Evolutionary conservation across 2,329 filamentous ascomycete genomes (phyloP), one percentile per base, ranked within the genome.

Genomic region (Cryphonectria carpinicola): DNA sequence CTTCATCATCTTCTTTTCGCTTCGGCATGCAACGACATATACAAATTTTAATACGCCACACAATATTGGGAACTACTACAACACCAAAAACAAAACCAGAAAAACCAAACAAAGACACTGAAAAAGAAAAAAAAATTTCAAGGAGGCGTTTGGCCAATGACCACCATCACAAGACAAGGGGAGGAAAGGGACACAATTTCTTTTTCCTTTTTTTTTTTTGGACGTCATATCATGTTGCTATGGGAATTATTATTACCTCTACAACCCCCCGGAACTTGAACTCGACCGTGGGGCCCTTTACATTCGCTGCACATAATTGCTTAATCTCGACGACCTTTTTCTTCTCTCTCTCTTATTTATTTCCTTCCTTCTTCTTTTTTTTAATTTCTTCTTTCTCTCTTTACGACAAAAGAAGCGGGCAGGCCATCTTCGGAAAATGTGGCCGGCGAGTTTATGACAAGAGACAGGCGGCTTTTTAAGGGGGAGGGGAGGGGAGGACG

Each of bases 281-380:
- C 11, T 52, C 41, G 25, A 61, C 37, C 39, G 22, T 10, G 43
- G 62, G 41, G 10, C 22, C 41, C 14, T 43, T 49, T 32, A 61
- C 66, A 49, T 62, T 67, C 66, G 54, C 56, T 67, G 56, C 54
- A 61, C 41, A 61, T 67, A 67, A 62, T 67, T 41, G 54, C 43
- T 54, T 67, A 67, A 54, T 67, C 65, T 60, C 32, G 37, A 67
- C 65, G 62, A 65, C 62, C 62, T 49, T 49, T 37, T n/a, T 63
- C 28, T 62, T 41, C 39, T 14, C 39, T 11, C 6, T 46, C 7
- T 46, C 8, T 19, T 49, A n/a, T 49, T 22, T 41, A 2, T 11
- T 41, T 41, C 41, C 19, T 5, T 46, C 22, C 43, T 46, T 46
- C 43, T 46, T 41, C 39, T 41, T 13, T 56, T 56, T 56, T 56